phyloP scores from a whole-genome alignment of 257 asterid genomes.

The Jacaranda mimosifolia region DNA sequence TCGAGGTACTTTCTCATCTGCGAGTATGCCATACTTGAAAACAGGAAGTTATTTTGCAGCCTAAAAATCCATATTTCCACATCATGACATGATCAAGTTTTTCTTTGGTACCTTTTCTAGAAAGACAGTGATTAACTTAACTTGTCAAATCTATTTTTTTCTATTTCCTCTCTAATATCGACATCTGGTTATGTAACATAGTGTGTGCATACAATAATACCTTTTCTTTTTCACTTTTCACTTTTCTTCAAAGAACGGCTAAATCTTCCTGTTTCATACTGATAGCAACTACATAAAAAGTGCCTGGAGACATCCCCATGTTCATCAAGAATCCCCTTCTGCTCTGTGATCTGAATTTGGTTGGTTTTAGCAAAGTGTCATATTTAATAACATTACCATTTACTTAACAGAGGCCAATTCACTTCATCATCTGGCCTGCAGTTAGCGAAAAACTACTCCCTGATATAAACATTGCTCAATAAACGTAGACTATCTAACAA shows the following conservation, averaged over 20 bases:
- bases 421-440: neutral
- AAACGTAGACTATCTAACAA: neutral
- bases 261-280: no score
- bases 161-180: no score
- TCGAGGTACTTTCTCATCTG: conserved; percentile 57
- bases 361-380: neutral
- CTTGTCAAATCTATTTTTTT: no score
- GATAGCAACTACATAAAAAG: no score
- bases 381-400: neutral
- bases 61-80: neutral
- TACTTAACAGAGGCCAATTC: neutral
- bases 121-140: neutral
- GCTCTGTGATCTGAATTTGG: neutral
- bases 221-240: no score
- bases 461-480: neutral
- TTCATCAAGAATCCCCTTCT: neutral
- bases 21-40: conserved; percentile 17
- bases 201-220: no score
- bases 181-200: no score
- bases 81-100: neutral
- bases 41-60: conserved; percentile 13
- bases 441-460: neutral
- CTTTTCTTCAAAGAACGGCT: no score
- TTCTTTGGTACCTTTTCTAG: conserved; percentile 7
- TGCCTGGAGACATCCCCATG: no score